Percentiles rank a stretch among this genome's conserved stretches.
Evolutionary conservation across 495 filamentous ascomycete genomes (phyloP).

Genomic region (Penicillium simplicissimum): DNA sequence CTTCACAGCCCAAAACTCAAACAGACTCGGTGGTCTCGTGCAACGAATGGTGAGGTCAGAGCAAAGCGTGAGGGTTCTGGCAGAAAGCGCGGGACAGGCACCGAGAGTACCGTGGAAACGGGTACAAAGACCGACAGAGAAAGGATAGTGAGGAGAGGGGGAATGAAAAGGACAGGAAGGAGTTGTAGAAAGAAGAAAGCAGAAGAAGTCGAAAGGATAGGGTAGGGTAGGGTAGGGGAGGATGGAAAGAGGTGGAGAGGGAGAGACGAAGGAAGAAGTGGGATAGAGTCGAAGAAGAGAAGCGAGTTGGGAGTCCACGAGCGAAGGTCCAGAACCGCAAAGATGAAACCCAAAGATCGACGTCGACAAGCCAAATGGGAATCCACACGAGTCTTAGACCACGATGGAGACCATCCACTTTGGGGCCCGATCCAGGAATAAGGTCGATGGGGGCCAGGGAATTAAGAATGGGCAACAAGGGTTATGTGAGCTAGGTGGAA

Average conservation of each 20-base stretch:
- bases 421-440: background rate
- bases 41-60: slow-evolving; percentile 33
- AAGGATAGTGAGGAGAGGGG: background rate
- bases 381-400: slow-evolving; percentile 17
- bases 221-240: no score
- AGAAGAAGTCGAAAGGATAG: slow-evolving; percentile 5
- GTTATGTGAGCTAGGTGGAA: no score
- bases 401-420: slow-evolving; percentile 7
- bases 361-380: slow-evolving; percentile 4
- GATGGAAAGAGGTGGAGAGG: slow-evolving; percentile 1
- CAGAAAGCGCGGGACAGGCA: slow-evolving; percentile 17
- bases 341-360: slow-evolving; percentile 15
- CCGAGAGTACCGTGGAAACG: slow-evolving; percentile 24
- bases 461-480: background rate
- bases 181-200: background rate
- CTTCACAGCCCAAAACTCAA: slow-evolving; percentile 20
- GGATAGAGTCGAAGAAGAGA: slow-evolving; percentile 3
- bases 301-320: background rate
- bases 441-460: background rate
- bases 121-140: background rate
- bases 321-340: slow-evolving; percentile 7
- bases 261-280: slow-evolving; percentile 11
- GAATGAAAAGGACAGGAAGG: background rate
- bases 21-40: slow-evolving; percentile 19
- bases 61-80: slow-evolving; percentile 8